Percentiles rank a stretch among this genome's conserved stretches.
Evolutionary conservation across 208 protist genomes (phyloP).

Genomic region (Entamoeba dispar): DNA sequence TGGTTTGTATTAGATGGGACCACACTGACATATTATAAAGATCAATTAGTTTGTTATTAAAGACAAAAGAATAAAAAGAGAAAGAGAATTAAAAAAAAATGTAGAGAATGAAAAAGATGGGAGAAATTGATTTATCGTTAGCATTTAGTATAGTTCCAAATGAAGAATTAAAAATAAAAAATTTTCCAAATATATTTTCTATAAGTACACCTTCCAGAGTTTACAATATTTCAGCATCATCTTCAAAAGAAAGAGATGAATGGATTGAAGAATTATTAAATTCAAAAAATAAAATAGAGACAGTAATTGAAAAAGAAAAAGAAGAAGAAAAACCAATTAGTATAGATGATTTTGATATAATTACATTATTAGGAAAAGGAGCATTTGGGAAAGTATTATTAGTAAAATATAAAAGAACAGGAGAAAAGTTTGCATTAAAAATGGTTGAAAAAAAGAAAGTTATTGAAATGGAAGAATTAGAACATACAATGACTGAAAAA

Average conservation of each 20-base stretch:
- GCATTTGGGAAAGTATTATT: constrained; percentile 34
- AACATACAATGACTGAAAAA: constrained; percentile 31
- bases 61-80: background rate
- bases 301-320: background rate
- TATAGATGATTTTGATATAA: background rate
- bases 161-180: background rate
- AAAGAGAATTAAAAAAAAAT: no score
- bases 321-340: background rate
- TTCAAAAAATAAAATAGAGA: background rate
- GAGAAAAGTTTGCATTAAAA: constrained; percentile 47
- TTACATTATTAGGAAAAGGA: background rate
- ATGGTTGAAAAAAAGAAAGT: constrained; percentile 37
- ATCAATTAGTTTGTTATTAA: background rate
- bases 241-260: background rate
- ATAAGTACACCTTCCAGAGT: background rate
- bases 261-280: background rate
- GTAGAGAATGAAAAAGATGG: background rate
- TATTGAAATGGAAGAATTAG: constrained; percentile 31
- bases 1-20: background rate
- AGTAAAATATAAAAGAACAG: constrained; percentile 36
- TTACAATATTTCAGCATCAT: background rate
- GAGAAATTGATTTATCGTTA: background rate
- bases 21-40: background rate
- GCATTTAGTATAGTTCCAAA: background rate
- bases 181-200: background rate